A percentile compares a stretch with the other conserved stretches of the same genome.
These are phyloP conservation scores for Fusarium sp. DNA, from an alignment of 2,329 filamentous ascomycete genomes.

Conservation along the genomic window DNA sequence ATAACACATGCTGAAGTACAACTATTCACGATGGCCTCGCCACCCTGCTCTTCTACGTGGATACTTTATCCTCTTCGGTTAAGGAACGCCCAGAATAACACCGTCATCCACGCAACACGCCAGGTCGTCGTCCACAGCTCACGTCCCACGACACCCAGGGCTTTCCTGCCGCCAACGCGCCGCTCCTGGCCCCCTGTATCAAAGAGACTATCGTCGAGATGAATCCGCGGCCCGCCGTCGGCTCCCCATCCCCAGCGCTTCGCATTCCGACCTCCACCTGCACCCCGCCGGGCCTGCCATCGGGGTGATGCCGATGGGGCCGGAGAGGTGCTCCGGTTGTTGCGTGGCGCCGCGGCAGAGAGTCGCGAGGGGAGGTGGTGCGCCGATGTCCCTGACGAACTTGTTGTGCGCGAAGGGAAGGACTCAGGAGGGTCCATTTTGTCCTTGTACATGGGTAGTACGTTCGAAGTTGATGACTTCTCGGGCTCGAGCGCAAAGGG, in stretches of 20 bases:
- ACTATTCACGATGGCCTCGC: background rate
- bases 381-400: slow-evolving; percentile 46
- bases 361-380: slow-evolving; percentile 45
- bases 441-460: slow-evolving; percentile 66
- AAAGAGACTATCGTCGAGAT: slow-evolving; percentile 67
- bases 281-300: slow-evolving; percentile 49
- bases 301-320: slow-evolving; percentile 32
- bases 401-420: slow-evolving; percentile 27
- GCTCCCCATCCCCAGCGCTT: slow-evolving; percentile 63
- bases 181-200: slow-evolving; percentile 53
- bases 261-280: slow-evolving; percentile 40
- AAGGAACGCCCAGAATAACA: slow-evolving; percentile 77
- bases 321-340: slow-evolving; percentile 41
- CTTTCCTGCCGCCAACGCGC: slow-evolving; percentile 50
- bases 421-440: slow-evolving; percentile 64
- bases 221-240: slow-evolving; percentile 66
- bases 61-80: slow-evolving; percentile 71
- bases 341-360: slow-evolving; percentile 41
- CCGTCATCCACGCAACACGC: slow-evolving; percentile 75
- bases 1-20: slow-evolving; percentile 10
- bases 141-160: slow-evolving; percentile 64
- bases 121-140: slow-evolving; percentile 76
- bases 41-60: background rate
- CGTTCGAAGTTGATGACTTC: slow-evolving; percentile 38
- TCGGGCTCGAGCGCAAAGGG: slow-evolving; percentile 68